Evolutionary conservation across 306 rosid species (phyloP), one percentile per base, ranked within the genome.

Genomic region (Gillenia trifoliata): DNA sequence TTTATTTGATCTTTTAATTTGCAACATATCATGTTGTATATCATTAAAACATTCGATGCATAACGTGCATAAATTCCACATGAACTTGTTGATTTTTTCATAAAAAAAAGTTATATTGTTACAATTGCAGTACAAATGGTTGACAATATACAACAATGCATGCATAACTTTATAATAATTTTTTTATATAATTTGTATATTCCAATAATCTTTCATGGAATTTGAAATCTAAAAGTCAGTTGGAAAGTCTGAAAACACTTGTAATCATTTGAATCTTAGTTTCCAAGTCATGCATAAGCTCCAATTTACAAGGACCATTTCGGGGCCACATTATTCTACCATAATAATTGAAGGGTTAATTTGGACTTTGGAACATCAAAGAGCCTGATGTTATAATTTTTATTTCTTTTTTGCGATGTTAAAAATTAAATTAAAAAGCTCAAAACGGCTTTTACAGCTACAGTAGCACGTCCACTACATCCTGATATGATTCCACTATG

Each of bases 401-500:
- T 20, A 6, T n/a, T 52, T 7, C 9, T 50, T 3, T 12, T 43
- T 43, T 0, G 9, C 3, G 20, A 55, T 55, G 29, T 10, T 22
- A 13, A n/a, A 68, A 15, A 13, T 43, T 13, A 60, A 55, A 22
- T 31, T 7, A 6, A 50, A 66, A 31, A 55, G 43, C 22, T 55
- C 34, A 31, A 8, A 64, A 17, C 63, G 75, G 67, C 73, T 70
- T 73, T 80, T 70, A 76, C 82, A 70, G 72, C 72, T 60, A 64
- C 57, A n/a, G 29, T 23, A 20, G 20, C 59, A 66, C 78, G 60
- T 50, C 70, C 72, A 80, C 67, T 70, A 54, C 33, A 77, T 80
- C 66, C 75, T 73, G 84, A 75, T 75, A 74, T 83, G 84, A 79
- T 79, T 82, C 90, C 97, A 92, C 93, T 85, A 59, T 17, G 75